Evolutionary conservation across 306 rosid species (phyloP), one percentile per base, ranked within the genome.

Genomic region (Glycyrrhiza uralensis): DNA sequence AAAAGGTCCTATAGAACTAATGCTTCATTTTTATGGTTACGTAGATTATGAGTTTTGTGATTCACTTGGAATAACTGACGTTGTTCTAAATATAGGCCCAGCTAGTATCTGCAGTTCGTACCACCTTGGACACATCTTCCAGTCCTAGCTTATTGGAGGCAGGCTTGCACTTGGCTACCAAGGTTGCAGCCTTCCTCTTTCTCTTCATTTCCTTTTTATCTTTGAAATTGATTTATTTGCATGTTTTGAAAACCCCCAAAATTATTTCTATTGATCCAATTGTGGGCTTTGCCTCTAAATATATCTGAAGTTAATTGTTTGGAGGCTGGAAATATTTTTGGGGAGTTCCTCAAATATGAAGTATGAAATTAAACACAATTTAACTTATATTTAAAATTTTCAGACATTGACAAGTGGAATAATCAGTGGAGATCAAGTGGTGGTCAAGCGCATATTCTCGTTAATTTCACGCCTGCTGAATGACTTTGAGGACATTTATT

Each of bases 401-500:
- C 90, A 94, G 98, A 91, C 89, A 77, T 82, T 94, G 74, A 94
- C 98, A 11, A 94, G 97, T 8, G 98, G 97, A 81, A 87, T 94
- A 74, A 91, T 91, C 72, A 88, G 88, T 82, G 95, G 96, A 26
- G 97, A 94, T 72, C 96, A 89, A 86, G 90, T 39, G 56, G 96
- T 91, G 46, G 94, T 94, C 77, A 94, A 82, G 80, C 98, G 98
- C 73, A 77, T 94, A 77, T 91, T 87, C 85, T 85, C 92, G 19
- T 81, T 91, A 83, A 94, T 94, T 78, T 94, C 97, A 20, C 96
- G 96, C 66, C 95, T 96, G 44, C 36, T 94, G 84, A 82, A 80
- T 83, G 97, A 91, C 19, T 91, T 94, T 78, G 85, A 88, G 82
- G 92, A 89, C 76, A 91, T 94, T 66, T 94, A 89, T 77, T 94